Percentiles rank a stretch among this genome's conserved stretches.
These are phyloP conservation scores for Oidiodendron maius DNA, from an alignment of 495 filamentous ascomycete species.

Conservation along the genomic window DNA sequence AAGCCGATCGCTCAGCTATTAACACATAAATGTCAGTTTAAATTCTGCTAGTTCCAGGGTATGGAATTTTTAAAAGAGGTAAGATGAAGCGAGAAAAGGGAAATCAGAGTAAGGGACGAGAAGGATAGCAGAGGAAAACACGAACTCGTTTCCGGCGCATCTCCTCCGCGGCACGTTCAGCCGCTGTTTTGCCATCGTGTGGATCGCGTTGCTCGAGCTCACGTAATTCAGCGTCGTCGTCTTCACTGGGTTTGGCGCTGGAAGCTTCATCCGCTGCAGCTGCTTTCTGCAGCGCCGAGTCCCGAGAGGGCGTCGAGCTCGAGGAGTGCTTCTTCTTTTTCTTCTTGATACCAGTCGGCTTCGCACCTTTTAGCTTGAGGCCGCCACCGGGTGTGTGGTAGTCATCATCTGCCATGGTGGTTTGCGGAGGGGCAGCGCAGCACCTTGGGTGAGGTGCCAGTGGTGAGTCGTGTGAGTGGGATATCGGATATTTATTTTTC, in stretches of 20 bases:
- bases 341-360: slow-evolving; percentile 51
- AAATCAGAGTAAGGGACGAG: not conserved
- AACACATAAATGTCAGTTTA: not conserved
- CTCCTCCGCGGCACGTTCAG: slow-evolving; percentile 78
- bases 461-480: too few relatives aligned
- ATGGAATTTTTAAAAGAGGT: not conserved
- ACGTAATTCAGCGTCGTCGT: slow-evolving; percentile 12
- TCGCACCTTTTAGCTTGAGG: slow-evolving; percentile 75
- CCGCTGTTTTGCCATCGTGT: slow-evolving; percentile 70
- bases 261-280: slow-evolving; percentile 23
- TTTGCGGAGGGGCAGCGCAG: too few relatives aligned
- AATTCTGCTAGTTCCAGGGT: not conserved
- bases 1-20: slow-evolving; percentile 64
- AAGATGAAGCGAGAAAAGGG: not conserved
- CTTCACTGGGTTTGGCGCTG: slow-evolving; percentile 1
- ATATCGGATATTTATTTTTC: too few relatives aligned
- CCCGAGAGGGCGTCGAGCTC: not conserved
- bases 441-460: too few relatives aligned
- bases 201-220: slow-evolving; percentile 9
- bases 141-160: slow-evolving; percentile 70
- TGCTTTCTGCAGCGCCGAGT: slow-evolving; percentile 28
- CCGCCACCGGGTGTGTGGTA: slow-evolving; percentile 63
- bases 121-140: too few relatives aligned
- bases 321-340: slow-evolving; percentile 45
- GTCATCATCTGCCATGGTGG: slow-evolving; percentile 46